Evolutionary conservation across 495 filamentous ascomycete genomes (phyloP).

Genomic region (Trichoderma reesei): DNA sequence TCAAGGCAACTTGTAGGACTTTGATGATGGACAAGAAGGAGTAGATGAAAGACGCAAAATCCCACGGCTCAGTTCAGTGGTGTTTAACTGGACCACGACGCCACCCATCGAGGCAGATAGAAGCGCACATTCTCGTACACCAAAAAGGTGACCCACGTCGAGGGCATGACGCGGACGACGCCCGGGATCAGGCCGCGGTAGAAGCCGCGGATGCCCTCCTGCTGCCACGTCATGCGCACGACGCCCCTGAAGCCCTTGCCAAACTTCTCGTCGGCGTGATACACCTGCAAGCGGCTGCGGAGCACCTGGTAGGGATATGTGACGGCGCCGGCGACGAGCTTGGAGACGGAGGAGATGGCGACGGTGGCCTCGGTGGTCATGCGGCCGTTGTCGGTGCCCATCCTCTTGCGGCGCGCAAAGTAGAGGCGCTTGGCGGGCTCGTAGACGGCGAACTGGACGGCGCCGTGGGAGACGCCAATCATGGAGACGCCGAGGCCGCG

Average conservation of each 20-base stretch:
- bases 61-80: too few relatives aligned
- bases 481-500: slow-evolving; percentile 73
- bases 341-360: slow-evolving; percentile 66
- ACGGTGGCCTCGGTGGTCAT: slow-evolving; percentile 71
- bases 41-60: background rate
- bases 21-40: background rate
- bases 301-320: slow-evolving; percentile 96
- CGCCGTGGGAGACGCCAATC: slow-evolving; percentile 88
- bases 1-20: too few relatives aligned
- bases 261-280: slow-evolving; percentile 64
- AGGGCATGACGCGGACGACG: slow-evolving; percentile 77
- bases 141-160: slow-evolving; percentile 95
- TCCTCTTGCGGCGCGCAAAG: slow-evolving; percentile 25
- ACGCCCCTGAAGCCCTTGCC: slow-evolving; percentile 61
- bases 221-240: slow-evolving; percentile 57
- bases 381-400: slow-evolving; percentile 20
- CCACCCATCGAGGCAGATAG: slow-evolving; percentile 46
- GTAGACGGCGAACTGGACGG: slow-evolving; percentile 93
- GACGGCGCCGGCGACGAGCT: slow-evolving; percentile 73
- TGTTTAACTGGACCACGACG: background rate
- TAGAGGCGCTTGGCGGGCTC: slow-evolving; percentile 66
- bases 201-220: slow-evolving; percentile 75
- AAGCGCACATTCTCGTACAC: slow-evolving; percentile 90
- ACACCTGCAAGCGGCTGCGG: slow-evolving; percentile 76
- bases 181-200: slow-evolving; percentile 90